phyloP scores from a whole-genome alignment of 371 early-diverging fungal genomes.

The Mortierella sp. region DNA sequence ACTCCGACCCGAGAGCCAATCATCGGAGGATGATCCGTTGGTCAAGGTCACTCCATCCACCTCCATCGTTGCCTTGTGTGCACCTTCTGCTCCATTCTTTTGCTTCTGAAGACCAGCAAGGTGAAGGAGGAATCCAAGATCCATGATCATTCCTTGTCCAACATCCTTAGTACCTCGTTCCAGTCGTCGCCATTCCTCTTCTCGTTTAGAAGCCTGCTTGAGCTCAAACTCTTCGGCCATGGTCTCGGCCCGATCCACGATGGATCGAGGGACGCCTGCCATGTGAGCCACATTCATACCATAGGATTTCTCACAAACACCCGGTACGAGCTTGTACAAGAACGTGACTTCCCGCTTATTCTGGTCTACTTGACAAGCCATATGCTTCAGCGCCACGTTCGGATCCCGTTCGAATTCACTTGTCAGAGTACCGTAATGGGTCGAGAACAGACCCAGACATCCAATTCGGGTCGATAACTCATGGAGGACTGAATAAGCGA shows the following conservation, averaged over 20 bases:
- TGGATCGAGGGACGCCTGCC: conserved; percentile 88
- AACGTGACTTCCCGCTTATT: conserved; percentile 93
- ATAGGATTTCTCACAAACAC: conserved; percentile 85
- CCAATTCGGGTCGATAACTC: conserved; percentile 85
- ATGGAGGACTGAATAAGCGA: conserved; percentile 95
- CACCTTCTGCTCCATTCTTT: background rate
- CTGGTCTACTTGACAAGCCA: conserved; percentile 89
- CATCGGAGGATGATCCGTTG: background rate
- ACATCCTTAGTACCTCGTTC: conserved; percentile 30
- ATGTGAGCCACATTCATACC: conserved; percentile 97
- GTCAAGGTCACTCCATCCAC: conserved; percentile 3
- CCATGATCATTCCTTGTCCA: conserved; percentile 48
- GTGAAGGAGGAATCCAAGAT: conserved; percentile 39
- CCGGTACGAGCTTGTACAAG: conserved; percentile 91
- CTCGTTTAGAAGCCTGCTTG: conserved; percentile 46
- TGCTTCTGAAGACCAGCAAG: conserved; percentile 1
- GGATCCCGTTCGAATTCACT: conserved; percentile 79
- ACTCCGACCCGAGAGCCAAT: background rate
- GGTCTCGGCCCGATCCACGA: conserved; percentile 71
- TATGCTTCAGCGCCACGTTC: conserved; percentile 71
- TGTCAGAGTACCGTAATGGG: conserved; percentile 97
- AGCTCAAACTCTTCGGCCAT: conserved; percentile 81
- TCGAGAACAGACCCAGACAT: conserved; percentile 95
- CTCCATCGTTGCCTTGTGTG: conserved; percentile 1
- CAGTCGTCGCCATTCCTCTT: conserved; percentile 17